These are phyloP conservation scores for Cryptococcus jaspeensis DNA, from an alignment of 1,284 basidiomycete genomes.

Conservation along the genomic window DNA sequence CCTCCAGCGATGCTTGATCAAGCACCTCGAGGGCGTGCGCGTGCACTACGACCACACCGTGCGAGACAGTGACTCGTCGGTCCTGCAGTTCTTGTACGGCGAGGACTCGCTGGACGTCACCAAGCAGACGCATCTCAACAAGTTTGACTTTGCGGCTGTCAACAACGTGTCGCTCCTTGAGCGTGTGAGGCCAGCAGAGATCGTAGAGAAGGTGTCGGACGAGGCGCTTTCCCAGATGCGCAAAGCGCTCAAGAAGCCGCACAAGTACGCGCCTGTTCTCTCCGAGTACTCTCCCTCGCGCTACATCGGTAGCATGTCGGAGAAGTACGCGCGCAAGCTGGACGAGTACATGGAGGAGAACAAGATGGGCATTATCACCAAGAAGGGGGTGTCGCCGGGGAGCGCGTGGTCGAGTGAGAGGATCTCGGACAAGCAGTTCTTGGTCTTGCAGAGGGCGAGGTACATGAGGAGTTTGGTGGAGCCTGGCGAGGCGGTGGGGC, in stretches of 20 bases:
- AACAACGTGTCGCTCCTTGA: slow-evolving; percentile 81
- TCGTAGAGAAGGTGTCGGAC: slow-evolving; percentile 63
- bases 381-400: slow-evolving; percentile 54
- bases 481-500: slow-evolving; percentile 94
- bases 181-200: slow-evolving; percentile 66
- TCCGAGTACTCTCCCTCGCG: slow-evolving; percentile 75
- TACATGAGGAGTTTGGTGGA: slow-evolving; percentile 93
- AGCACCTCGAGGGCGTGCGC: slow-evolving; percentile 93
- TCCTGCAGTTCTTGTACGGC: slow-evolving; percentile 97
- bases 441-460: slow-evolving; percentile 78
- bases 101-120: slow-evolving; percentile 97
- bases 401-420: slow-evolving; percentile 37
- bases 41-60: slow-evolving; percentile 99
- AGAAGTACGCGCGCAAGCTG: slow-evolving; percentile 81
- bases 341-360: slow-evolving; percentile 79
- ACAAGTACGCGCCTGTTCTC: slow-evolving; percentile 70
- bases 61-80: slow-evolving; percentile 85
- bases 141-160: slow-evolving; percentile 90
- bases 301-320: slow-evolving; percentile 87
- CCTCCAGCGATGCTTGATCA: slow-evolving; percentile 96
- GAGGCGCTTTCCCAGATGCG: slow-evolving; percentile 80
- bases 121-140: slow-evolving; percentile 81
- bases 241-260: slow-evolving; percentile 74
- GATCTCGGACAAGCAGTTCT: slow-evolving; percentile 63
- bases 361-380: slow-evolving; percentile 70